Evolutionary conservation across 139 green algal species (phyloP), one percentile per base, ranked within the genome.

Genomic region (Choricystis sp.): DNA sequence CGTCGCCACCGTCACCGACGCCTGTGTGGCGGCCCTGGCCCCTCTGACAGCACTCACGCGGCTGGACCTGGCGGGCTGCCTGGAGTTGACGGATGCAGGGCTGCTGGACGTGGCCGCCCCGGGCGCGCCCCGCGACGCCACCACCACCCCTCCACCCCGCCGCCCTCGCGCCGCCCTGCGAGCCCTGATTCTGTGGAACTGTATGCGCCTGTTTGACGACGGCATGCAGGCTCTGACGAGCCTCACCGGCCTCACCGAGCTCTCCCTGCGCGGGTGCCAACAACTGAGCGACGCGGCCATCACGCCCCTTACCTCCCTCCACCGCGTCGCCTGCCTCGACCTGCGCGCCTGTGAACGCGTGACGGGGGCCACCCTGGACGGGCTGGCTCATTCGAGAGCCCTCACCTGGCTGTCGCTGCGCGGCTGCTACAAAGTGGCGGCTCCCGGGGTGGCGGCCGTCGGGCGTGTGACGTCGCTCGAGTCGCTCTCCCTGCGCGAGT

Each of bases 241-340:
- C 30, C 26, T 76, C 21, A 16, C 25, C 19, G 0, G 3, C 14
- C 48, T 83, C 16, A 56, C 19, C 22, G 62, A 72, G 21, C 70
- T 83, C 3, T 70, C 31, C 52, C 62, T 83, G 59, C 59, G 74
- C 2, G 77, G 77, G 24, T 83, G 77, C 61, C 65, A 78, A 63
- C 65, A 73, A 56, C 69, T 83, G 49, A 16, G 29, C 24, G 74
- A 83, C 60, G 57, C 49, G 16, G 56, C 55, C 40, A 58, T 70
- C 29, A 29, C 16, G 9, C 31, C 61, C 26, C 21, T 81, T 25
- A 68, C 30, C 1, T 30, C n/a, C 5, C 65, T 79, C n/a, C n/a
- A n/a, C n/a, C n/a, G n/a, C n/a, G n/a, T n/a, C n/a, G n/a, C n/a
- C n/a, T n/a, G n/a, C 40, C 40, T 52, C 9, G 9, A 16, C 40